Conservation (phyloP, 1,284 basidiomycete species). For the Trichosporon sp. region DNA sequence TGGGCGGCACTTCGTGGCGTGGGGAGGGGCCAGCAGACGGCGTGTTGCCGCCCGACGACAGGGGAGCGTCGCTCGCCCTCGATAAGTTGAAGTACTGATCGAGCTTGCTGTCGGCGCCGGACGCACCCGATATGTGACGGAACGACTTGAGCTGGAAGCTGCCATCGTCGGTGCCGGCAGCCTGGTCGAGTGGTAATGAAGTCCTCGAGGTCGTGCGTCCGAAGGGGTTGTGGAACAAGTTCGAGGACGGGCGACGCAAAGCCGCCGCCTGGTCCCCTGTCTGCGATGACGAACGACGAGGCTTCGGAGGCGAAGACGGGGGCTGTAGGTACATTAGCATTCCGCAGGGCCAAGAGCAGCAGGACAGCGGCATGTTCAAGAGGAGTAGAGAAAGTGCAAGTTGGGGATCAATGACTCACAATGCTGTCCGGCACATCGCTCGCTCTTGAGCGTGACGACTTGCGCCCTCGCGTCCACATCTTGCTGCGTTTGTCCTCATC, state of each 20-base stretch:
- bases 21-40: not conserved
- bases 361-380: not conserved
- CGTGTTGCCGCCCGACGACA: not conserved
- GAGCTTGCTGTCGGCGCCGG: slow-evolving; percentile 33
- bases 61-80: not conserved
- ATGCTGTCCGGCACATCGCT: slow-evolving; percentile 6
- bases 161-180: slow-evolving; percentile 39
- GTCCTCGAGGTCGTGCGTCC: slow-evolving; percentile 41
- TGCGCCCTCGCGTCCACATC: slow-evolving; percentile 16
- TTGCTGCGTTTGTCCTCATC: slow-evolving; percentile 16
- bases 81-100: slow-evolving; percentile 23
- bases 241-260: slow-evolving; percentile 44
- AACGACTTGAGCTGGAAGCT: slow-evolving; percentile 54
- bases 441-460: slow-evolving; percentile 7
- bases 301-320: slow-evolving; percentile 19
- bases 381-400: not conserved
- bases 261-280: not conserved
- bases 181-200: slow-evolving; percentile 5
- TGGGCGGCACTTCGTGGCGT: not conserved
- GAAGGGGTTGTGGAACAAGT: slow-evolving; percentile 47
- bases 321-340: slow-evolving; percentile 19
- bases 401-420: slow-evolving; percentile 11
- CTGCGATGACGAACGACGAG: slow-evolving; percentile 15
- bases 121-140: slow-evolving; percentile 52
- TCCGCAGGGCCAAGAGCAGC: not conserved